Conservation (phyloP, 1,284 basidiomycete species). For the Volvariella volvacea region DNA sequence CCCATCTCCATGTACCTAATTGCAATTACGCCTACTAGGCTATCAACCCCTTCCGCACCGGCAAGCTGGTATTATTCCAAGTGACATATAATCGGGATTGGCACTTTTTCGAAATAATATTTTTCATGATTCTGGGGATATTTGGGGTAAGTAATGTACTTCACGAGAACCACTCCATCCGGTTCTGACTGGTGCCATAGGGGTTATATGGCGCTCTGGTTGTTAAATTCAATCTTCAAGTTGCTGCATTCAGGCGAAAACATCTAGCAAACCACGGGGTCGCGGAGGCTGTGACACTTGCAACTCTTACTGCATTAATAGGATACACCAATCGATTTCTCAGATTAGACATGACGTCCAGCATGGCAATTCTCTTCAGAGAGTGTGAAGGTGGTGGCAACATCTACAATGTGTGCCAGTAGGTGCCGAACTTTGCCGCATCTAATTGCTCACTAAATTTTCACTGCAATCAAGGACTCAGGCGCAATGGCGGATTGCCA, state of each 20-base stretch:
- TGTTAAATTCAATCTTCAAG: conserved; percentile 95
- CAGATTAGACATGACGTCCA: conserved; percentile 97
- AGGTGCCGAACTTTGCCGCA: conserved; percentile 24
- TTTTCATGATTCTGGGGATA: conserved; percentile 90
- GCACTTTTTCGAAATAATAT: conserved; percentile 99
- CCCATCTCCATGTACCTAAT: conserved; percentile 5
- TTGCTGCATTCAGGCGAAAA: conserved; percentile 89
- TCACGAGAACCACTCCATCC: neutral
- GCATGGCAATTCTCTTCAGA: conserved; percentile 92
- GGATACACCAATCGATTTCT: conserved; percentile 95
- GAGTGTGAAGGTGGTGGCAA: conserved; percentile 96
- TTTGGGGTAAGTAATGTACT: conserved; percentile 68
- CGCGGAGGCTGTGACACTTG: conserved; percentile 84
- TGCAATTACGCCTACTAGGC: conserved; percentile 42
- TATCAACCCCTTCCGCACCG: conserved; percentile 98
- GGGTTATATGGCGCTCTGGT: conserved; percentile 97
- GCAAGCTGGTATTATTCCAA: conserved; percentile 23
- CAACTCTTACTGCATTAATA: conserved; percentile 84
- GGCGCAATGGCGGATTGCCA: conserved; percentile 92
- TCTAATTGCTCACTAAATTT: conserved; percentile 1
- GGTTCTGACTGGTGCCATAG: conserved; percentile 33
- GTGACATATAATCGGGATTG: conserved; percentile 91
- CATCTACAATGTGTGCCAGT: conserved; percentile 93
- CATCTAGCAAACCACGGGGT: conserved; percentile 82
- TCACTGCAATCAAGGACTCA: conserved; percentile 50